Base-by-base conservation (phyloP, 345 rosid species). In the Citrus reticulata region DNA sequence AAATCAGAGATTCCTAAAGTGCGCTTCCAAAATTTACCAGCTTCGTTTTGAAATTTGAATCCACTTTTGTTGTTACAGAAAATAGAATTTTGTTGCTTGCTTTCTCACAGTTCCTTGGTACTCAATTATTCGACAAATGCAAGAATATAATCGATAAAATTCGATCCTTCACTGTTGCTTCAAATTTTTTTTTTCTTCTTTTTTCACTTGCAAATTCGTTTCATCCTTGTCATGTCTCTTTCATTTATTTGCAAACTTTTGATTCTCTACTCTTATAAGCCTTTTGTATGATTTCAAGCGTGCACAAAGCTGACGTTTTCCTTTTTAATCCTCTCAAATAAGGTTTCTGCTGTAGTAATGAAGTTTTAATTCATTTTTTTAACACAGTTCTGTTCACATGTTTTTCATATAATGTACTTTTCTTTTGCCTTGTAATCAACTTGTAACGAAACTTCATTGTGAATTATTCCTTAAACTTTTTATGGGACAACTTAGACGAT, bases 11-110 rank as follows among this genome's bases (percentile, higher is more conserved):
- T 75, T n/a, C 67, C 65, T 20, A 19, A 42, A 27, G 29, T 49
- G 24, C 7, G 27, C 19, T 62, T 74, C 69, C 69, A 27, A 61
- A 42, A 16, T 62, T 40, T 6, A 7, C 17, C 77, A 2, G 7
- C 68, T 8, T 37, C 6, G 9, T 20, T 62, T 40, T 24, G 68
- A 39, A 39, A 13, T 51, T 51, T 51, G 68, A 69, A 68, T 69
- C 80, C 68, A 27, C 40, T 65, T 54, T 24, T 65, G 69, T 61
- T 68, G 63, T 37, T 6, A 0, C 62, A 19, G 11, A 14, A 70
- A 51, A 39, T 35, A 73, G 78, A 81, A 71, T 76, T 27, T n/a
- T 25, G 10, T 46, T 61, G 27, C n/a, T 74, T 60, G 17, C 25
- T 72, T 42, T 58, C 58, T 35, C 9, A 24, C 25, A 46, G 70